Conservation (phyloP, 2,329 filamentous ascomycete genomes). For the Penicillium aurantiogriseum region DNA sequence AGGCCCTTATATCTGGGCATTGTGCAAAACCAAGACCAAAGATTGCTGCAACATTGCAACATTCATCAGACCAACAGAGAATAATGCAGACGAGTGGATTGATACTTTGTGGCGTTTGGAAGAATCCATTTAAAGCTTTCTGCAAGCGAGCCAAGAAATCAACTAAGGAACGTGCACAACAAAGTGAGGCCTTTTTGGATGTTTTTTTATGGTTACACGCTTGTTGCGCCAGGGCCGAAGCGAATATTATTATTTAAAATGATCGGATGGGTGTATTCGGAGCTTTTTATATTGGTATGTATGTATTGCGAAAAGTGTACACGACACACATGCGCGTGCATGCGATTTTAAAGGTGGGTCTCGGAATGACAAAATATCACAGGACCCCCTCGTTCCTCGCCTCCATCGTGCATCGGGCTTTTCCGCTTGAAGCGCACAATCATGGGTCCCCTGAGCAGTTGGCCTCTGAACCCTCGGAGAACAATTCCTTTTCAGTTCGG, state of each 20-base stretch:
- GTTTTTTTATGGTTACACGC: neutral
- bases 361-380: neutral
- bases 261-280: neutral
- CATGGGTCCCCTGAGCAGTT: neutral
- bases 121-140: neutral
- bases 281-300: neutral
- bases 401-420: neutral
- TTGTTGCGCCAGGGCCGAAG: neutral
- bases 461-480: neutral
- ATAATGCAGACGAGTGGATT: neutral
- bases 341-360: neutral
- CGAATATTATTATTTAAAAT: neutral
- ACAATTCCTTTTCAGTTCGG: neutral
- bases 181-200: neutral
- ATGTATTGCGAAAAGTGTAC: neutral
- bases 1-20: neutral
- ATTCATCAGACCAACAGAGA: neutral
- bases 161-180: neutral
- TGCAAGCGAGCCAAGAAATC: constrained; percentile 6
- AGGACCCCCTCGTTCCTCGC: neutral
- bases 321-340: neutral
- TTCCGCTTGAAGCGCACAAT: constrained; percentile 1
- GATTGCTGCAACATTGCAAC: neutral
- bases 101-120: neutral
- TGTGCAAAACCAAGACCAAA: neutral